phyloP scores from a whole-genome alignment of 768 basidiomycete species.

The Lactifluus hygrophoroides region DNA sequence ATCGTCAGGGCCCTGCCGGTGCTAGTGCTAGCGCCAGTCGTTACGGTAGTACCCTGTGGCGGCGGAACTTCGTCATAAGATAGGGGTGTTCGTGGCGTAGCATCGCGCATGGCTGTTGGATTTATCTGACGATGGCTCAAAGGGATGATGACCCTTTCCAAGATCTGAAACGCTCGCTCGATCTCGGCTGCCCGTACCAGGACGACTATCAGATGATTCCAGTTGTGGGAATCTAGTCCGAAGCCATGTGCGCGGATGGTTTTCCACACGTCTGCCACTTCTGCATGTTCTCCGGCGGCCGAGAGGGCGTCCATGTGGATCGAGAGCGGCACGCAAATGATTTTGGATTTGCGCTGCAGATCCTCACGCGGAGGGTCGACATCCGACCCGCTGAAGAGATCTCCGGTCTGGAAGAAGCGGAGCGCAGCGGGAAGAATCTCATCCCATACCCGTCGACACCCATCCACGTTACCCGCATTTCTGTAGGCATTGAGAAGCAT shows the following conservation, averaged over 20 bases:
- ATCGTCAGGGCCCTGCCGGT: slow-evolving; percentile 16
- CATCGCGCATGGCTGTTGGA: slow-evolving; percentile 14
- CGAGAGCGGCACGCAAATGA: slow-evolving; percentile 72
- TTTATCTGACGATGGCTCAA: slow-evolving; percentile 31
- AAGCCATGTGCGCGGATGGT: slow-evolving; percentile 54
- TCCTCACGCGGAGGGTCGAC: slow-evolving; percentile 12
- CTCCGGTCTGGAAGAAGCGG: slow-evolving; percentile 30
- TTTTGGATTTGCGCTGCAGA: slow-evolving; percentile 35
- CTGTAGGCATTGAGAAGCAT: slow-evolving; percentile 69
- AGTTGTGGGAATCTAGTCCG: slow-evolving; percentile 80
- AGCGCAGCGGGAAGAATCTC: slow-evolving; percentile 53
- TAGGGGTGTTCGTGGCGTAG: slow-evolving; percentile 23
- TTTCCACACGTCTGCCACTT: slow-evolving; percentile 63
- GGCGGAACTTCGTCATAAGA: slow-evolving; percentile 20
- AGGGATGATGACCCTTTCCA: slow-evolving; percentile 69
- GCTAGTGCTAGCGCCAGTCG: neutral
- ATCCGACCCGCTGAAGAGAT: slow-evolving; percentile 28
- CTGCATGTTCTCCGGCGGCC: slow-evolving; percentile 46
- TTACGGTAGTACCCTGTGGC: neutral
- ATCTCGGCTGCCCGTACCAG: slow-evolving; percentile 73
- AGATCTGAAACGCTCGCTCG: slow-evolving; percentile 75
- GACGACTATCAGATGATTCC: slow-evolving; percentile 76
- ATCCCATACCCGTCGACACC: slow-evolving; percentile 58
- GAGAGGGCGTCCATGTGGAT: slow-evolving; percentile 75
- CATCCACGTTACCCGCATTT: slow-evolving; percentile 43